These are phyloP conservation scores for Cenococcum geophilum DNA, from an alignment of 495 filamentous ascomycete species.

Conservation along the genomic window DNA sequence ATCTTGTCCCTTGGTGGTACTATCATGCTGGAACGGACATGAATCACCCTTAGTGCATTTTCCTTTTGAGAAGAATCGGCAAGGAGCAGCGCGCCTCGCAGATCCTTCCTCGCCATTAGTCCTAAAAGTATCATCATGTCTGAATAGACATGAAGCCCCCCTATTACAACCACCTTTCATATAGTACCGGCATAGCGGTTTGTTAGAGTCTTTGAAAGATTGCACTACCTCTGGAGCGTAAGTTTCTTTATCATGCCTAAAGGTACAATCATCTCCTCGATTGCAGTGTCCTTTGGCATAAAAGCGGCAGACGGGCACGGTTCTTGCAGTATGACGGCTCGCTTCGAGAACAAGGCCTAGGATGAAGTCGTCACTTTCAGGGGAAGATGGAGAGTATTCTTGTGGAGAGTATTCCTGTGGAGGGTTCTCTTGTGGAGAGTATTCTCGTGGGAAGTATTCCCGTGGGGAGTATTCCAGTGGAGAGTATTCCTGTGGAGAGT, in stretches of 20 bases:
- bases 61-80: slow-evolving; percentile 13
- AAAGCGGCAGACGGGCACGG: not conserved
- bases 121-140: too few species aligned
- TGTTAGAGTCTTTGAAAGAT: not conserved
- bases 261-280: not conserved
- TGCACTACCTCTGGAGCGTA: not conserved
- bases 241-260: not conserved
- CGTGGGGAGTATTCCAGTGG: too few species aligned
- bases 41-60: slow-evolving; percentile 6
- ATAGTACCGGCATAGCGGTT: not conserved
- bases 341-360: not conserved
- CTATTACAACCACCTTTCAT: too few species aligned
- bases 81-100: not conserved
- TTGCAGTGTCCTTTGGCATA: not conserved
- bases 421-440: too few species aligned
- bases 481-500: too few species aligned
- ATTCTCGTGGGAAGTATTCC: too few species aligned
- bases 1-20: not conserved
- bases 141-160: too few species aligned
- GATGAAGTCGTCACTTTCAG: not conserved
- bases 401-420: too few species aligned
- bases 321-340: not conserved
- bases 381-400: too few species aligned
- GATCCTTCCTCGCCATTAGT: too few species aligned
- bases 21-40: slow-evolving; percentile 10